A percentile compares a stretch with the other conserved stretches of the same genome.
These are phyloP conservation scores for Phyllosticta capitalensis DNA, from an alignment of 2,329 filamentous ascomycete genomes.

Conservation along the genomic window DNA sequence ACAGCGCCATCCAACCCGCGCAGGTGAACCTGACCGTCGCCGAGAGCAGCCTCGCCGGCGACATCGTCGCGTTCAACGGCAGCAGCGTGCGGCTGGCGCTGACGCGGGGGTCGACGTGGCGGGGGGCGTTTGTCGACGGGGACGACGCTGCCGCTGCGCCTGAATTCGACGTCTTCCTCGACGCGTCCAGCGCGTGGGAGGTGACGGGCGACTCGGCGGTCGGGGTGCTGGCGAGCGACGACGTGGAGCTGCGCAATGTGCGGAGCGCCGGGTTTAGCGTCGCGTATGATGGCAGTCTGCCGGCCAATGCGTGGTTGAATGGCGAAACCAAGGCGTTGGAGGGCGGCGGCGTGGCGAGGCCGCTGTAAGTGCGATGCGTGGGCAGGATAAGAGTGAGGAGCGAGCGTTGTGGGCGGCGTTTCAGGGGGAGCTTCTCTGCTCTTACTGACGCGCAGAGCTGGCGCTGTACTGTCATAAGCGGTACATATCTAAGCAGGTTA, in stretches of 20 bases:
- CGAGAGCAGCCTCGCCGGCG: slow-evolving; percentile 20
- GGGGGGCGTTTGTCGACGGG: not conserved
- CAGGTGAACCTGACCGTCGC: slow-evolving; percentile 18
- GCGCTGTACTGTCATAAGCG: too few species aligned
- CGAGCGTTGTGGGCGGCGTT: too few species aligned
- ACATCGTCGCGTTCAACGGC: slow-evolving; percentile 26
- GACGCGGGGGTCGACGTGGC: not conserved
- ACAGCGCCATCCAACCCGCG: slow-evolving; percentile 19
- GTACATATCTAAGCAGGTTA: too few species aligned
- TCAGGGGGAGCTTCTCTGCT: too few species aligned
- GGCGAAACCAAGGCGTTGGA: not conserved
- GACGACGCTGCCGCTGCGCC: not conserved
- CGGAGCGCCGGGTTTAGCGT: not conserved
- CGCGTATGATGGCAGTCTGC: not conserved
- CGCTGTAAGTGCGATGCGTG: not conserved
- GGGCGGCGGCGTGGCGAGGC: not conserved
- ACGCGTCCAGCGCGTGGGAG: not conserved
- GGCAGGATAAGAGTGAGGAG: too few species aligned
- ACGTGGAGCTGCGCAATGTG: not conserved
- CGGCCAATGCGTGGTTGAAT: not conserved
- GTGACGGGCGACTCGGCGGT: not conserved
- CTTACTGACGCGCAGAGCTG: too few species aligned
- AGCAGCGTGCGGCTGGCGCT: slow-evolving; percentile 12
- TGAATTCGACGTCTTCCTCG: too few species aligned
- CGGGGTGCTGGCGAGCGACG: not conserved